Evolutionary conservation across 176 grass and related monocot genomes (phyloP).

Genomic region (Neostapfia colusana): DNA sequence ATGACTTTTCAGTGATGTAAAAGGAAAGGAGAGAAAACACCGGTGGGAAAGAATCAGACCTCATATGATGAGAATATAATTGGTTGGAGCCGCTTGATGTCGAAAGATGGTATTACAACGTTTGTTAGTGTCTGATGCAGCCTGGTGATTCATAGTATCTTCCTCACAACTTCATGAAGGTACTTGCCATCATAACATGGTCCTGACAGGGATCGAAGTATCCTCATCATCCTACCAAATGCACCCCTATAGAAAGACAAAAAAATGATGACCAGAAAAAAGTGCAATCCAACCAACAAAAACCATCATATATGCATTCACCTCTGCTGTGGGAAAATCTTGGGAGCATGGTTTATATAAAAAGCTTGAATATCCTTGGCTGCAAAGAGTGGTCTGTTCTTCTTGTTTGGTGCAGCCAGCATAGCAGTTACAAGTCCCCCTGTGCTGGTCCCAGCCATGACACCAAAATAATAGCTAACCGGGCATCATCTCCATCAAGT

Average conservation of each 20-base stretch:
- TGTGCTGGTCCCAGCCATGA: slow-evolving; percentile 87
- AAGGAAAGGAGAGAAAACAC: not conserved
- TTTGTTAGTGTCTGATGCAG: slow-evolving; percentile 75
- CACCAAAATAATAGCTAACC: slow-evolving; percentile 83
- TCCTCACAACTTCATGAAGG: slow-evolving; percentile 68
- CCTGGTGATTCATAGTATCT: slow-evolving; percentile 61
- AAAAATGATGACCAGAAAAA: slow-evolving; percentile 5
- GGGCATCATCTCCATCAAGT: slow-evolving; percentile 79
- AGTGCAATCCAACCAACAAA: slow-evolving; percentile 24
- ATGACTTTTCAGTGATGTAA: not conserved
- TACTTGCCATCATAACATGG: slow-evolving; percentile 84
- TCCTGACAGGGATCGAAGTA: slow-evolving; percentile 58
- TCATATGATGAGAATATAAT: slow-evolving; percentile 80
- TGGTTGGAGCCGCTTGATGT: slow-evolving; percentile 79
- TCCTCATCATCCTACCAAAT: slow-evolving; percentile 54
- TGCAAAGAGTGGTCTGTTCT: slow-evolving; percentile 66
- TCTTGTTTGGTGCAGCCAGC: slow-evolving; percentile 59
- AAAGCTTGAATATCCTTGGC: slow-evolving; percentile 82
- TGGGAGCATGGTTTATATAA: slow-evolving; percentile 62
- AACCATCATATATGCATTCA: slow-evolving; percentile 33
- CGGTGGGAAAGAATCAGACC: slow-evolving; percentile 24
- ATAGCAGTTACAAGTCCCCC: slow-evolving; percentile 75
- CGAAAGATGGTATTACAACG: slow-evolving; percentile 82
- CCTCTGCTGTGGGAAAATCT: slow-evolving; percentile 75
- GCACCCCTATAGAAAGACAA: slow-evolving; percentile 52